phyloP scores from a whole-genome alignment of 306 rosid species.

The Styphnolobium japonicum region DNA sequence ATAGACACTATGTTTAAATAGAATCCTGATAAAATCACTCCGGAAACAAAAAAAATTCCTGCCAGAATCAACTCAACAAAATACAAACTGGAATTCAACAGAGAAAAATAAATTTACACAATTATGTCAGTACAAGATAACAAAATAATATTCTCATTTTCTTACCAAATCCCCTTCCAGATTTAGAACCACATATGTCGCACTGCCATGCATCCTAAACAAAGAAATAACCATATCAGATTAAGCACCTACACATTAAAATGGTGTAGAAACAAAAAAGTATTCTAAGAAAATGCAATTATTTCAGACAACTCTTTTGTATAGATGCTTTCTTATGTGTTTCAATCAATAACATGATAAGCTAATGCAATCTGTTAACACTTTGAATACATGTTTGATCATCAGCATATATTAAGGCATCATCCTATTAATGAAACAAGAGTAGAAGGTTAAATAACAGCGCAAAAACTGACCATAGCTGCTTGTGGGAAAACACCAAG shows the following conservation, averaged over 20 bases:
- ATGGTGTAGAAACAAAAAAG: background rate
- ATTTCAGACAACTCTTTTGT: background rate
- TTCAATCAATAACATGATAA: background rate
- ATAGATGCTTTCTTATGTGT: background rate
- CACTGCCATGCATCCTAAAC: constrained; percentile 95
- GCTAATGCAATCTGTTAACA: background rate
- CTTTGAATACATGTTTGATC: background rate
- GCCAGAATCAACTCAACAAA: background rate
- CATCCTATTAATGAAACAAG: background rate
- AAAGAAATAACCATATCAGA: constrained; percentile 23
- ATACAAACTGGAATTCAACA: background rate
- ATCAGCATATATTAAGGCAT: background rate
- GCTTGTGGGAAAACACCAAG: constrained; percentile 97
- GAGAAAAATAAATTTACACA: background rate
- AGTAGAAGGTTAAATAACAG: constrained; percentile 2
- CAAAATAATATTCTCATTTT: background rate
- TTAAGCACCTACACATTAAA: background rate
- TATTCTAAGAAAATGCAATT: background rate
- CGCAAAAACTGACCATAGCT: constrained; percentile 60
- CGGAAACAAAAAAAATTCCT: no score
- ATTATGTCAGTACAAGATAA: background rate
- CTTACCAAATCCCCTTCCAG: constrained; percentile 99
- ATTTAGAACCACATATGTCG: constrained; percentile 87
- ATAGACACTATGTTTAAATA: background rate
- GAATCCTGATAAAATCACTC: no score